Evolutionary conservation across 352 stramenopile genomes (phyloP).

Genomic region (Phytophthora idaei): DNA sequence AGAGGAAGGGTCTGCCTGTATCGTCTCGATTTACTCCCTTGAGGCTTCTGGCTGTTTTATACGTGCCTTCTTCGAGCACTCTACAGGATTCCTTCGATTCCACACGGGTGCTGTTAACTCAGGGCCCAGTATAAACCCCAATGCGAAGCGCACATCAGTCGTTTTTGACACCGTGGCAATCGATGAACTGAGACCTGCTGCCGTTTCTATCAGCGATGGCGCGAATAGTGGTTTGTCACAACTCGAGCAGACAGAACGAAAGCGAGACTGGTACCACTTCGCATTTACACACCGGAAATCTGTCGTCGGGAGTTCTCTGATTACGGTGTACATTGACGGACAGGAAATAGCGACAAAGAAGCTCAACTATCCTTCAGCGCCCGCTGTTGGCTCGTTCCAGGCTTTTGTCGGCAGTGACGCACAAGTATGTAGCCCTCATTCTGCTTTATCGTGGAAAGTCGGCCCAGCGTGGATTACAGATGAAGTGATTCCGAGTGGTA

Average conservation of each 20-base stretch:
- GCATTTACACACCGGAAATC: slow-evolving; percentile 73
- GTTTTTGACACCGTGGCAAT: slow-evolving; percentile 75
- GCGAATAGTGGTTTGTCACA: background rate
- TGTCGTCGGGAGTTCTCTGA: slow-evolving; percentile 68
- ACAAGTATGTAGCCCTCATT: slow-evolving; percentile 66
- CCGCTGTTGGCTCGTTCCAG: slow-evolving; percentile 52
- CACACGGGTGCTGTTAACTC: slow-evolving; percentile 61
- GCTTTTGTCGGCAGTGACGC: slow-evolving; percentile 79
- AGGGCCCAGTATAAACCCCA: slow-evolving; percentile 63
- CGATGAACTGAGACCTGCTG: slow-evolving; percentile 35
- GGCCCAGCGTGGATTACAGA: slow-evolving; percentile 73
- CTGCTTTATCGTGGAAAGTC: slow-evolving; percentile 68
- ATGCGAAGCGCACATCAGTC: slow-evolving; percentile 53
- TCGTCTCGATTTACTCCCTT: slow-evolving; percentile 77
- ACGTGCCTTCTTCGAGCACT: slow-evolving; percentile 77
- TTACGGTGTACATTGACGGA: slow-evolving; percentile 82
- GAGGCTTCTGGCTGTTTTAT: slow-evolving; percentile 68
- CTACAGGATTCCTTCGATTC: slow-evolving; percentile 64
- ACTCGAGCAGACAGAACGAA: slow-evolving; percentile 27
- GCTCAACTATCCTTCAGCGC: slow-evolving; percentile 63
- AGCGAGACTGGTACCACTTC: slow-evolving; percentile 75
- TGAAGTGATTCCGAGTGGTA: slow-evolving; percentile 52
- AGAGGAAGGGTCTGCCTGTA: slow-evolving; percentile 62
- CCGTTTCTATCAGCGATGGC: background rate
- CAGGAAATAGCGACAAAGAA: slow-evolving; percentile 78